A percentile compares a stretch with the other conserved stretches of the same genome.
Conservation (phyloP, 805 yeast genomes). For the Teunomyces stri region DNA sequence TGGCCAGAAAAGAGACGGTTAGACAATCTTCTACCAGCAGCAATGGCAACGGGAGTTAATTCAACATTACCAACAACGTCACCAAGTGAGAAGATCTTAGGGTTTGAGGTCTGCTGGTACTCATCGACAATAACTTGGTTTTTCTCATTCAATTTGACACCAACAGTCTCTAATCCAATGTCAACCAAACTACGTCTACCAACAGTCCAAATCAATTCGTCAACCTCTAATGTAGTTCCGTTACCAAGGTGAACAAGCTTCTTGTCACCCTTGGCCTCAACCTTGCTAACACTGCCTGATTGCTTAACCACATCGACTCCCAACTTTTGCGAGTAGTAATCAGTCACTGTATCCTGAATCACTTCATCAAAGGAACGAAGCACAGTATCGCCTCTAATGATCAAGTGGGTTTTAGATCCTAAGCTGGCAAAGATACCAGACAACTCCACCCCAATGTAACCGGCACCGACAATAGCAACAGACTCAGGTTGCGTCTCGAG, state of each 20-base stretch:
- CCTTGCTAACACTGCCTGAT: constrained; percentile 42
- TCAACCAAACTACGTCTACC: constrained; percentile 81
- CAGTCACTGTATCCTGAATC: constrained; percentile 77
- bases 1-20: constrained; percentile 87
- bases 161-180: constrained; percentile 74
- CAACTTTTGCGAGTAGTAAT: constrained; percentile 66
- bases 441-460: constrained; percentile 94
- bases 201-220: constrained; percentile 86
- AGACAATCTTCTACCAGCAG: constrained; percentile 92
- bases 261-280: constrained; percentile 33
- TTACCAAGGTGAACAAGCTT: constrained; percentile 38
- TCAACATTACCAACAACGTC: constrained; percentile 93
- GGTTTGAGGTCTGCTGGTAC: constrained; percentile 75
- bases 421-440: constrained; percentile 92
- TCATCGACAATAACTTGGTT: constrained; percentile 80
- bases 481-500: constrained; percentile 80
- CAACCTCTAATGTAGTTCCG: constrained; percentile 52
- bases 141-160: constrained; percentile 57
- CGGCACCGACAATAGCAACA: constrained; percentile 96
- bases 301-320: constrained; percentile 81
- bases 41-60: constrained; percentile 97
- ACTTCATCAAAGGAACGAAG: constrained; percentile 83
- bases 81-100: constrained; percentile 80
- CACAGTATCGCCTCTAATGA: constrained; percentile 89
- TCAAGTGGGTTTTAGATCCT: constrained; percentile 80